Evolutionary conservation across 257 asterid species (phyloP).

Genomic region (Ehretia macrophylla): DNA sequence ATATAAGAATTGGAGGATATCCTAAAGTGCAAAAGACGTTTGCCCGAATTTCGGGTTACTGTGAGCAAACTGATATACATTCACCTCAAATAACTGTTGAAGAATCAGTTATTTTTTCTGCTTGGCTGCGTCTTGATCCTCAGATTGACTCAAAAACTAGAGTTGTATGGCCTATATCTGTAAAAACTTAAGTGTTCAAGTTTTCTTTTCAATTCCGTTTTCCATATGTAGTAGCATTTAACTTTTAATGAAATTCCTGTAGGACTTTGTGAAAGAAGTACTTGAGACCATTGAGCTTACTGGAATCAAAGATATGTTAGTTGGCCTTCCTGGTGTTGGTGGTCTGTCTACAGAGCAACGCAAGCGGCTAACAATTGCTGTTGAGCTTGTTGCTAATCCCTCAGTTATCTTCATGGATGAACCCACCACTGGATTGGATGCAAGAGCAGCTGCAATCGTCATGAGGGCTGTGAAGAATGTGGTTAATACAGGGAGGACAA

Average conservation of each 20-base stretch:
- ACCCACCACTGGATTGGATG: conserved; percentile 61
- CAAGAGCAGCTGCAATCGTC: conserved; percentile 61
- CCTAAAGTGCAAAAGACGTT: conserved; percentile 55
- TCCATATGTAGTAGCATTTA: neutral
- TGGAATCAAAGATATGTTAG: conserved; percentile 40
- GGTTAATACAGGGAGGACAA: conserved; percentile 51
- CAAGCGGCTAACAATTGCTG: conserved; percentile 54
- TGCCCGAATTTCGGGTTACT: conserved; percentile 51
- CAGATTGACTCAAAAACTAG: conserved; percentile 34
- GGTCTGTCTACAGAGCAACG: conserved; percentile 61
- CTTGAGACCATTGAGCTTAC: conserved; percentile 55
- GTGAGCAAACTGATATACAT: conserved; percentile 54
- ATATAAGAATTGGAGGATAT: conserved; percentile 48
- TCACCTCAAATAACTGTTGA: conserved; percentile 55
- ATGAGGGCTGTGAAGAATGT: conserved; percentile 58
- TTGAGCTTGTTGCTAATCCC: conserved; percentile 60
- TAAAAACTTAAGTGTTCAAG: neutral
- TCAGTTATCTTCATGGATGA: conserved; percentile 56
- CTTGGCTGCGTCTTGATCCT: conserved; percentile 58
- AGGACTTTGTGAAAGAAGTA: conserved; percentile 59
- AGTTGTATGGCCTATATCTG: conserved; percentile 22
- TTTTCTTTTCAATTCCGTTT: neutral
- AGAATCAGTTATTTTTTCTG: conserved; percentile 52
- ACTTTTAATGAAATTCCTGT: neutral
- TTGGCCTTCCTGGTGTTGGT: conserved; percentile 44